Evolutionary conservation across 2,329 filamentous ascomycete genomes (phyloP), one percentile per base, ranked within the genome.

Genomic region (Fusarium lyarnte): DNA sequence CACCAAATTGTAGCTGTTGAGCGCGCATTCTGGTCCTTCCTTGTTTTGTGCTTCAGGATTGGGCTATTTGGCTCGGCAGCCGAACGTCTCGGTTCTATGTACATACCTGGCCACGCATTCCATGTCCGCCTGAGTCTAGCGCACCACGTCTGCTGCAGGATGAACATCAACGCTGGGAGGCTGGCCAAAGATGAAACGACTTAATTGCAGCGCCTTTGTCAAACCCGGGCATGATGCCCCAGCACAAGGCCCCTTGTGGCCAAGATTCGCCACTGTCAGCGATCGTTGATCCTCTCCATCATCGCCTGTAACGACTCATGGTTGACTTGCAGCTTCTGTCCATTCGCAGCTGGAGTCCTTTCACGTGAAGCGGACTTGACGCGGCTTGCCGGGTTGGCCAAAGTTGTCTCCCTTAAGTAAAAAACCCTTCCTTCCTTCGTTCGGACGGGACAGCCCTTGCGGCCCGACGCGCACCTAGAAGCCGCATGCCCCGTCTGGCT

Each of bases 381-480:
- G 73, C 75, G 72, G 71, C 64, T 69, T 76, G 68, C 74, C 66
- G 71, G 73, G 69, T 66, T 70, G 69, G 45, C 58, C 64, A 69
- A 73, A 62, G 43, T 69, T 66, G 49, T 72, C 70, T 70, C 72
- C 69, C 69, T 72, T 72, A 72, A n/a, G 17, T 23, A 17, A 17
- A 35, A 17, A 46, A 49, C 68, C 66, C 55, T 63, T 43, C 63
- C 68, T 74, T 66, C 69, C 71, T 72, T 70, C 65, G 69, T 70
- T 72, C 61, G 59, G 72, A 68, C 75, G 72, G 75, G 73, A 75
- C 69, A 77, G 67, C 74, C 75, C 74, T 77, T 77, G 75, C 75
- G 75, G 75, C 75, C 75, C 75, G 75, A 77, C 72, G 75, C 75
- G 75, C 75, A 74, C 63, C 65, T 71, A 57, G 59, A 70, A 72